A percentile compares a stretch with the other conserved stretches of the same genome.
These are phyloP conservation scores for Yarrowia osloensis DNA, from an alignment of 805 yeast genomes.

Conservation along the genomic window DNA sequence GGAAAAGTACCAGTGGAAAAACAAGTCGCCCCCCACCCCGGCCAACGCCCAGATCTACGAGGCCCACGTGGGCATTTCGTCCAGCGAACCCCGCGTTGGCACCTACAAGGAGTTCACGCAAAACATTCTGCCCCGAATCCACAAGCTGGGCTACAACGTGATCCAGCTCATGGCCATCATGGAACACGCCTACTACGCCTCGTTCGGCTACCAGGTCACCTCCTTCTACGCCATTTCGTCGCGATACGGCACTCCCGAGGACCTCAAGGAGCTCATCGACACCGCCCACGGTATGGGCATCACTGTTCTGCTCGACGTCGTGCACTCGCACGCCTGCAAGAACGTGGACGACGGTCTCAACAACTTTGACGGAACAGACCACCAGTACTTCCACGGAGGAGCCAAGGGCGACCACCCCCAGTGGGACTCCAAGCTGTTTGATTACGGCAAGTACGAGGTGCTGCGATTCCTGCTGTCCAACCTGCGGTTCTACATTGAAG, in stretches of 20 bases:
- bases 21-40: conserved; percentile 60
- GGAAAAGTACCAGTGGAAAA: conserved; percentile 57
- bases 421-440: conserved; percentile 96
- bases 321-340: conserved; percentile 94
- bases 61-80: conserved; percentile 90
- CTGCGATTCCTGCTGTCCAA: conserved; percentile 82
- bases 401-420: conserved; percentile 81
- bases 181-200: conserved; percentile 99
- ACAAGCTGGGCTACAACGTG: conserved; percentile 84
- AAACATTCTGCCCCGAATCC: conserved; percentile 80
- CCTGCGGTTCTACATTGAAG: conserved; percentile 79
- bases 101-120: conserved; percentile 81
- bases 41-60: conserved; percentile 76
- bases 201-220: conserved; percentile 96
- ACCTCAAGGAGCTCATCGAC: conserved; percentile 84
- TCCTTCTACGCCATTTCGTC: conserved; percentile 89
- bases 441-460: conserved; percentile 90
- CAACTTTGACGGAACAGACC: conserved; percentile 91
- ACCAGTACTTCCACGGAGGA: conserved; percentile 94
- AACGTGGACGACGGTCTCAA: conserved; percentile 93
- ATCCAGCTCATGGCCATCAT: conserved; percentile 96
- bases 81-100: conserved; percentile 84
- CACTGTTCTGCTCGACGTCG: conserved; percentile 84
- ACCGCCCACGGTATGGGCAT: conserved; percentile 88
- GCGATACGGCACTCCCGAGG: conserved; percentile 94